phyloP scores from a whole-genome alignment of 768 basidiomycete species.

The Tulasnella sp. region DNA sequence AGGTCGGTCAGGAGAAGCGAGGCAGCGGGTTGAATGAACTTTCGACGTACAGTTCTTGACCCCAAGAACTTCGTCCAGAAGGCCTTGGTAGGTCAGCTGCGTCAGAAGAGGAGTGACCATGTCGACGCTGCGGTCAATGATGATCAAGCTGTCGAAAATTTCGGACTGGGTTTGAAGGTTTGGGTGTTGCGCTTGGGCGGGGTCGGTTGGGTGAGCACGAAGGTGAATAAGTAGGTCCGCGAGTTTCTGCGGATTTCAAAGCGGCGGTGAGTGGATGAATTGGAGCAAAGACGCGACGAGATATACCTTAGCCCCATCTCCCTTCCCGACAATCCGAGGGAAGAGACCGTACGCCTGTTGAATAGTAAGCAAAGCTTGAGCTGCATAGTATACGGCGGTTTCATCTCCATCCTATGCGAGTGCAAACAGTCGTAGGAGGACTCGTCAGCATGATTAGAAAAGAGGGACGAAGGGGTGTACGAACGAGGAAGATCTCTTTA shows the following conservation, averaged over 20 bases:
- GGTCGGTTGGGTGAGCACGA: conserved; percentile 37
- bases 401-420: conserved; percentile 78
- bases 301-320: conserved; percentile 67
- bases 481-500: conserved; percentile 84
- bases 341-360: conserved; percentile 83
- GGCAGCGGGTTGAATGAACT: no score
- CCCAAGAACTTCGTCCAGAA: conserved; percentile 86
- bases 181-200: conserved; percentile 32
- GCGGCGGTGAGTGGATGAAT: background rate
- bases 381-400: conserved; percentile 79
- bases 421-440: background rate
- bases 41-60: conserved; percentile 83
- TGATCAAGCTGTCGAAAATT: conserved; percentile 75
- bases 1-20: no score
- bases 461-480: conserved; percentile 28
- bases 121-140: conserved; percentile 85
- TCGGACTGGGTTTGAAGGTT: conserved; percentile 43
- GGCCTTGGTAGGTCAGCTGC: conserved; percentile 92
- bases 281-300: background rate
- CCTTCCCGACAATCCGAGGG: conserved; percentile 89
- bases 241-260: conserved; percentile 50
- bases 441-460: background rate
- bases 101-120: conserved; percentile 95
- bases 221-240: conserved; percentile 62
- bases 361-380: conserved; percentile 72